Evolutionary conservation across 1,139 yeast genomes (phyloP).

Genomic region (Casaregolazyma suthepensis): DNA sequence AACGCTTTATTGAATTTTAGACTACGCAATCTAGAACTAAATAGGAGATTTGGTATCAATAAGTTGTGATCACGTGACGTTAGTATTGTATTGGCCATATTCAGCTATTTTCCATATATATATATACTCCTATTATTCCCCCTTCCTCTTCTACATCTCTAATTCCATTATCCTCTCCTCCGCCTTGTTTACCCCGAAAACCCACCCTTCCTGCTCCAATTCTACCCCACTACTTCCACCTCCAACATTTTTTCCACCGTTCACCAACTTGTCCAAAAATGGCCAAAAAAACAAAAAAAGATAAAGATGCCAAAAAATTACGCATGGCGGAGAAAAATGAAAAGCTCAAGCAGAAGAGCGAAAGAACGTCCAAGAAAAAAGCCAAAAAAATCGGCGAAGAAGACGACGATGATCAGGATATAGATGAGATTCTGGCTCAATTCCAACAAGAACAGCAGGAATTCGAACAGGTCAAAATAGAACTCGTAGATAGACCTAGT

Average conservation of each 20-base stretch:
- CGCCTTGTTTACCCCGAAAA: neutral
- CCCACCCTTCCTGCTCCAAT: neutral
- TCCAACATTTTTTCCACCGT: neutral
- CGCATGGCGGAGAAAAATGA: conserved; percentile 78
- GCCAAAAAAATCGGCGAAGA: conserved; percentile 70
- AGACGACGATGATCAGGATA: conserved; percentile 81
- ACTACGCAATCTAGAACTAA: too few species aligned
- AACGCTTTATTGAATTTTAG: too few species aligned
- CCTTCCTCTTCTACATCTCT: neutral
- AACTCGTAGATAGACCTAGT: conserved; percentile 52
- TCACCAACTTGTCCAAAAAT: conserved; percentile 30
- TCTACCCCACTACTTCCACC: neutral
- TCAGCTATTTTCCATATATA: too few species aligned
- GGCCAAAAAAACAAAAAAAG: conserved; percentile 87
- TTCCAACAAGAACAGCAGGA: conserved; percentile 72
- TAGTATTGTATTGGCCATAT: neutral
- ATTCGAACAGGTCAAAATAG: conserved; percentile 65
- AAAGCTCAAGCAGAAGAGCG: conserved; percentile 71
- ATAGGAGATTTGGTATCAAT: too few species aligned
- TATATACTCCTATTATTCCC: too few species aligned
- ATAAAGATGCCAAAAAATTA: conserved; percentile 88
- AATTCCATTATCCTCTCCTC: neutral
- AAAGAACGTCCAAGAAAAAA: conserved; percentile 62
- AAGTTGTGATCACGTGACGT: neutral
- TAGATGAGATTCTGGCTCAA: conserved; percentile 75